phyloP scores from a whole-genome alignment of 768 basidiomycete species.

The Boletales sp. region DNA sequence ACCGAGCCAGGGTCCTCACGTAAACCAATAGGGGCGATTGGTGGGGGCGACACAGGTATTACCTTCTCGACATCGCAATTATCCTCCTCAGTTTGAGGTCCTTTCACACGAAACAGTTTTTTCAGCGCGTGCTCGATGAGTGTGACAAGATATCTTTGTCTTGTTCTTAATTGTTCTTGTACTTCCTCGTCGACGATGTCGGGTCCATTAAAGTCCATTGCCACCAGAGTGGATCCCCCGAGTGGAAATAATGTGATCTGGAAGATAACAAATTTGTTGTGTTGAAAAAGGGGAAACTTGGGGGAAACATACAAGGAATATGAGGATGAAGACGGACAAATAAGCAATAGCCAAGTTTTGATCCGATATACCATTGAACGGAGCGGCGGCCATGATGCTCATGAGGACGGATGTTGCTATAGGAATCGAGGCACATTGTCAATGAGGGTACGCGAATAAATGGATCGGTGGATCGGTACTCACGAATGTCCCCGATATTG shows the following conservation, averaged over 20 bases:
- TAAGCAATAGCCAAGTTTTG: conserved; percentile 65
- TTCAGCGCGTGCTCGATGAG: conserved; percentile 10
- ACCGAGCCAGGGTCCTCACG: conserved; percentile 1
- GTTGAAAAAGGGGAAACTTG: background rate
- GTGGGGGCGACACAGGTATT: background rate
- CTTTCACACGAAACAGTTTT: background rate
- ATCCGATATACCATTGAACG: conserved; percentile 58
- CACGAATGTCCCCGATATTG: conserved; percentile 71
- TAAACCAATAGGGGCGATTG: background rate
- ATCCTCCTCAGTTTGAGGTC: background rate
- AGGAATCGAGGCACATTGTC: background rate
- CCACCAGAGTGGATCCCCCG: conserved; percentile 52
- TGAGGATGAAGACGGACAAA: conserved; percentile 55
- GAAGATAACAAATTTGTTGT: background rate
- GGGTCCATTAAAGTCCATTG: conserved; percentile 62
- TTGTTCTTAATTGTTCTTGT: conserved; percentile 39
- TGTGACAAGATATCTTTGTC: conserved; percentile 26
- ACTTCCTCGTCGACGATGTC: conserved; percentile 59
- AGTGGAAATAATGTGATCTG: conserved; percentile 65
- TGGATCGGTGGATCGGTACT: conserved; percentile 18
- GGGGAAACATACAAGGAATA: conserved; percentile 49
- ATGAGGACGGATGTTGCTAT: conserved; percentile 63
- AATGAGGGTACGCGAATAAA: background rate
- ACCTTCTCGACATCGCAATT: conserved; percentile 10
- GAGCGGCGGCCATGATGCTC: conserved; percentile 56